Base-by-base conservation (phyloP, 139 green algal genomes). In the Closterium sp. region DNA sequence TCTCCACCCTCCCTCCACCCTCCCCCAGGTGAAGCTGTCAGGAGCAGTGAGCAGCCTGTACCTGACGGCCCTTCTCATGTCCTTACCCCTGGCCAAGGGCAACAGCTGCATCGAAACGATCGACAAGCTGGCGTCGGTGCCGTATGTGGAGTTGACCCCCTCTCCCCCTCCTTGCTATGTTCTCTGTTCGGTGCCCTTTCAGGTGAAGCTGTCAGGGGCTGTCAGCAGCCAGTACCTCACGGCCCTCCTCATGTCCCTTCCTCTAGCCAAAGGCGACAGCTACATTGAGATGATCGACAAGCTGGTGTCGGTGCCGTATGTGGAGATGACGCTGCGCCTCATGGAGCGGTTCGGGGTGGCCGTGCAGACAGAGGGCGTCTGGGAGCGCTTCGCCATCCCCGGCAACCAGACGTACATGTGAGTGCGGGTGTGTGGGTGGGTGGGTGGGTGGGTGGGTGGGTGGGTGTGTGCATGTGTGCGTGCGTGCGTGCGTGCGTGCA, bases 111-210 rank as follows among this genome's bases (percentile, higher is more conserved):
- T 93, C 85, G 84, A 94, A 84, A 99, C 99, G 91, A 96, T 90
- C 25, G 98, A 99, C 92, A 96, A 98, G 94, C 96, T 99, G 19
- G 95, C 99, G 5, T 97, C 93, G 30, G 94, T 98, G 96, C 98
- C 98, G 0, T 99, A 99, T 91, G 97, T 99, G 38, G 97, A 99
- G 93, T 99, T 99, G 98, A 99, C 98, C 0, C 94, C 99, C 43
- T 97, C 97, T 93, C 96, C 99, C 4, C 8, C 34, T 76, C 85
- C 28, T 7, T 89, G 34, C 5, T 88, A 33, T 88, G 84, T 19
- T 88, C 84, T 88, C 33, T 85, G 23, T 85, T 85, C 3, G 3
- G 76, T 90, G 3, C 32, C 30, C 66, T 91, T 92, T 36, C 89
- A 87, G 93, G 91, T 93, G 23, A 25, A 36, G 84, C 89, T 96